Percentiles rank a stretch among this genome's conserved stretches.
These are phyloP conservation scores for Plenodomus lindquistii DNA, from an alignment of 2,329 filamentous ascomycete species.

Conservation along the genomic window DNA sequence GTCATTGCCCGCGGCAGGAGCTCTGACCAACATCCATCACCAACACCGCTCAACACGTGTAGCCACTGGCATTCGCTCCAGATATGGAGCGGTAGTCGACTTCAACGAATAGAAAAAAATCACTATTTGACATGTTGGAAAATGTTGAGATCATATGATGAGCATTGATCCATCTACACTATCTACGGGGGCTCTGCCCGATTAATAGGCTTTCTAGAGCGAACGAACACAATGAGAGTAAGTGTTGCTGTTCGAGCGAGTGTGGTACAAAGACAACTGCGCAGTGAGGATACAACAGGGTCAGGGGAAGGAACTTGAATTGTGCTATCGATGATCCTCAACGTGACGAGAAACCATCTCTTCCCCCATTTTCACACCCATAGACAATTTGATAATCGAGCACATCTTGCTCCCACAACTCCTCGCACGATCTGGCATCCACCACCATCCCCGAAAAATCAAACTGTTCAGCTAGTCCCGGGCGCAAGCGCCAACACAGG, in stretches of 20 bases:
- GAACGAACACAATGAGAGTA: conserved; percentile 14
- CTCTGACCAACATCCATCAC: conserved; percentile 10
- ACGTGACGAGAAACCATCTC: conserved; percentile 16
- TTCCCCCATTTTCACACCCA: conserved; percentile 23
- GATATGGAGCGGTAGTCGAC: no score
- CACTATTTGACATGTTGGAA: neutral
- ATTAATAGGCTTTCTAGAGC: conserved; percentile 13
- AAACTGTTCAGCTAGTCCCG: conserved; percentile 23
- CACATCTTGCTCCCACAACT: conserved; percentile 3
- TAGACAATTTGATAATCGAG: conserved; percentile 13
- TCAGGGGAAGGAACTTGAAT: conserved; percentile 24
- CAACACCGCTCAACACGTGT: no score
- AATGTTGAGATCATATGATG: conserved; percentile 2
- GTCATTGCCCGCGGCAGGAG: conserved; percentile 27
- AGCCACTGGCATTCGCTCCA: no score
- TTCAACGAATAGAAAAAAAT: neutral
- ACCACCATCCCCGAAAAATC: conserved; percentile 17
- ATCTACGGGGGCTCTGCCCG: conserved; percentile 13
- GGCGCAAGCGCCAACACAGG: conserved; percentile 36
- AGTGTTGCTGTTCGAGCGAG: conserved; percentile 17
- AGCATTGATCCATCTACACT: conserved; percentile 16
- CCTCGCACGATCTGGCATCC: conserved; percentile 14
- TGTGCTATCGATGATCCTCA: conserved; percentile 28
- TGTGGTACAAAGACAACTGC: conserved; percentile 10
- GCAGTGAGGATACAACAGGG: conserved; percentile 3